These are phyloP conservation scores for Iris pallida DNA, from an alignment of 116 monocot species.

Conservation along the genomic window DNA sequence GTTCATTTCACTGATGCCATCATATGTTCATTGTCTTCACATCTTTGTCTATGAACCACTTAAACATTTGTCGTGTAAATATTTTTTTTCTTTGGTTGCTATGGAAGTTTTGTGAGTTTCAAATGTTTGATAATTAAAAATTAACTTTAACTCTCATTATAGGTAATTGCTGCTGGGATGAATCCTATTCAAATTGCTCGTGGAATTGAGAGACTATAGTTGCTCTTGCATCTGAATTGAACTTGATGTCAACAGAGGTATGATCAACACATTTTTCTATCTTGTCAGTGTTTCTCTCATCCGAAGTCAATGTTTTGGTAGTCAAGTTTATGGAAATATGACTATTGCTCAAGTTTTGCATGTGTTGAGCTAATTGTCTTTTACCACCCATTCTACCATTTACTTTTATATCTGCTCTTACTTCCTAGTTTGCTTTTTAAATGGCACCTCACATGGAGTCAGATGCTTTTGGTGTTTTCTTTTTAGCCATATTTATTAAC, in stretches of 20 bases:
- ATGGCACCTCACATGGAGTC: background rate
- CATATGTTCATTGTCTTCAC: background rate
- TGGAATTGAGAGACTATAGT: conserved; percentile 71
- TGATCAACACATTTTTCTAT: background rate
- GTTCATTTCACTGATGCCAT: background rate
- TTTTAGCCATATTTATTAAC: too few species aligned
- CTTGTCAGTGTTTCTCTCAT: too few species aligned
- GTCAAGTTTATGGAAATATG: too few species aligned
- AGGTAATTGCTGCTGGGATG: conserved; percentile 86
- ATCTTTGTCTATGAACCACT: background rate
- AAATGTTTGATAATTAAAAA: background rate
- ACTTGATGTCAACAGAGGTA: conserved; percentile 76
- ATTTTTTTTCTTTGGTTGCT: background rate
- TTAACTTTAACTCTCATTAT: conserved; percentile 18
- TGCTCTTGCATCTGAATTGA: conserved; percentile 77
- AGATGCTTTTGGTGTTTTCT: too few species aligned
- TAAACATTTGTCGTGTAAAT: background rate
- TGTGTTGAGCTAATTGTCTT: too few species aligned
- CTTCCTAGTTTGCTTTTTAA: background rate
- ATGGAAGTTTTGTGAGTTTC: background rate
- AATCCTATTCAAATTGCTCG: conserved; percentile 79
- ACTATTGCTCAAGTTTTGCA: too few species aligned
- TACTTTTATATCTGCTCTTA: too few species aligned
- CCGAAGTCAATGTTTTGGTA: too few species aligned
- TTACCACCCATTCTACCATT: too few species aligned